phyloP scores from a whole-genome alignment of 768 basidiomycete species.

The Pleurotus eryngii region DNA sequence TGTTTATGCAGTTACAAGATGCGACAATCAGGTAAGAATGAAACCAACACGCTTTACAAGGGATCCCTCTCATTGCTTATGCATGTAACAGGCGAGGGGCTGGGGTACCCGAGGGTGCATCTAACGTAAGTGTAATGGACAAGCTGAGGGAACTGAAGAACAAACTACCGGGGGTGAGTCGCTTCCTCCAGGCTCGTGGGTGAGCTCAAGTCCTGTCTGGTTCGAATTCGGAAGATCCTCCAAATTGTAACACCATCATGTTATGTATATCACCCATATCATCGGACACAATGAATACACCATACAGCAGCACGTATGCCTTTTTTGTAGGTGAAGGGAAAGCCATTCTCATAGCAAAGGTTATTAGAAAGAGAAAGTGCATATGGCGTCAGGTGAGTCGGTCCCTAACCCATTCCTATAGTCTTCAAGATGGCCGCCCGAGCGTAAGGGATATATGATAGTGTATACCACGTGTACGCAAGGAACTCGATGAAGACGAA shows the following conservation, averaged over 20 bases:
- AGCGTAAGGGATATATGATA: slow-evolving; percentile 92
- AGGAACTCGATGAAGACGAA: slow-evolving; percentile 91
- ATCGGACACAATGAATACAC: too few species aligned
- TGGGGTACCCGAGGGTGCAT: slow-evolving; percentile 34
- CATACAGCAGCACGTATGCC: too few species aligned
- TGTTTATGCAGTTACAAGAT: slow-evolving; percentile 81
- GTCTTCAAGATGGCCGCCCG: slow-evolving; percentile 67
- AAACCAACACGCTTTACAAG: too few species aligned
- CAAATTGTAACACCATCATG: not conserved
- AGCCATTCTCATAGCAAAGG: slow-evolving; percentile 10
- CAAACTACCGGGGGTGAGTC: slow-evolving; percentile 62
- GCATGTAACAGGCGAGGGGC: slow-evolving; percentile 44
- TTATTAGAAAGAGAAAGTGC: not conserved
- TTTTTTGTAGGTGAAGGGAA: not conserved
- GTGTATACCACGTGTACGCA: slow-evolving; percentile 86
- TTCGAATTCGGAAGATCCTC: not conserved
- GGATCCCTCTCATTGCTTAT: not conserved
- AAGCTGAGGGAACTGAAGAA: slow-evolving; percentile 83
- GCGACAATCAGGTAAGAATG: slow-evolving; percentile 58
- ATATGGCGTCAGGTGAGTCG: not conserved
- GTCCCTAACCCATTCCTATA: slow-evolving; percentile 43
- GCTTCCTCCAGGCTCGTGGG: not conserved
- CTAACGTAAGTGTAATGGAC: slow-evolving; percentile 65
- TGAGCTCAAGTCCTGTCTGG: too few species aligned
- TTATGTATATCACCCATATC: not conserved